Evolutionary conservation across 176 grass and related monocot genomes (phyloP), one percentile per base, ranked within the genome.

Genomic region (Pharus latifolius): DNA sequence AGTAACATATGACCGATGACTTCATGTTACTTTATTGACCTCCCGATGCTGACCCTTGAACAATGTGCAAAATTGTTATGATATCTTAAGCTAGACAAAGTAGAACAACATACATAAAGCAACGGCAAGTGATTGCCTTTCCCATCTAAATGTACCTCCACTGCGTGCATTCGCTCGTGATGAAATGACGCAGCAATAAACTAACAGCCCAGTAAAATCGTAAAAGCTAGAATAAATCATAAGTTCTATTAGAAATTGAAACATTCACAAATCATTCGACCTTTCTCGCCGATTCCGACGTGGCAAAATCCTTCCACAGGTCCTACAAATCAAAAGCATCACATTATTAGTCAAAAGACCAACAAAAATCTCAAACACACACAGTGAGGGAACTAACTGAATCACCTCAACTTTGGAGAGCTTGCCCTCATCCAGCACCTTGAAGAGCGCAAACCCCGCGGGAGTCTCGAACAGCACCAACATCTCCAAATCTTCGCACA

Each of bases 401-500:
- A 35, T 73, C 33, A 96, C 92, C 88, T 96, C 88, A 15, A 96
- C 82, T 30, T 86, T 75, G 59, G 72, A 46, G 65, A 96, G 84
- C 78, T 96, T 96, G n/a, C 85, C 88, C 82, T 96, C 84, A 28
- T 96, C 76, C 29, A 96, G 80, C 62, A 96, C 92, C 81, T 96
- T 96, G 62, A 96, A 96, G 16, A 96, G 85, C 42, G 92, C 88
- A 57, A 96, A 96, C 29, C 92, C 92, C 70, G 92, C 92, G 15
- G 92, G 92, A 10, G 92, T 96, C 60, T 96, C 91, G 60, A 96
- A 96, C 41, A 96, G 60, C 55, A 87, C 91, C 56, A 96, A 47
- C 91, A 96, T 91, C 72, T 80, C 59, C 5, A 16, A 31, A 38
- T 56, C 40, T 10, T 24, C 25, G 28, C 31, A n/a, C n/a, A n/a